These are phyloP conservation scores for Boletus mariae DNA, from an alignment of 1,284 basidiomycete genomes.

Conservation along the genomic window DNA sequence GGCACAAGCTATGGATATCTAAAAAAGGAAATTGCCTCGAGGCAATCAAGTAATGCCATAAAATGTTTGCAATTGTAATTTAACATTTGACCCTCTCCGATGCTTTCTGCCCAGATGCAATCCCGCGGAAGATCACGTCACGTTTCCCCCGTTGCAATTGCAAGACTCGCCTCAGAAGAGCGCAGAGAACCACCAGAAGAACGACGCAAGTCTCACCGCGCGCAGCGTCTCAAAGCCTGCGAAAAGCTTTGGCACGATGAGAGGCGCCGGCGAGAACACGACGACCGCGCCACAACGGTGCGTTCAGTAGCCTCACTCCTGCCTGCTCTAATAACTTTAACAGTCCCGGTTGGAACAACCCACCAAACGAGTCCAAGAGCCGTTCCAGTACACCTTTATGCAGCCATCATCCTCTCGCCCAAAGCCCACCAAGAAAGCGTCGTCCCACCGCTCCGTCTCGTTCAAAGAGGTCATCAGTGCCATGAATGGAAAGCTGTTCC, in stretches of 20 bases:
- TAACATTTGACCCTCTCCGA: neutral
- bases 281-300: slow-evolving; percentile 23
- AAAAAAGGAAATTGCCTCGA: slow-evolving; percentile 1
- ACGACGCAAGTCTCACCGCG: slow-evolving; percentile 36
- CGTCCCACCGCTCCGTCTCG: slow-evolving; percentile 34
- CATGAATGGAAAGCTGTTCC: slow-evolving; percentile 62
- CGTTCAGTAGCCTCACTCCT: too few relatives aligned
- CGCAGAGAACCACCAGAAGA: slow-evolving; percentile 26
- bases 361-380: slow-evolving; percentile 17
- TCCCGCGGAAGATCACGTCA: slow-evolving; percentile 47
- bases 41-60: neutral
- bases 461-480: slow-evolving; percentile 55
- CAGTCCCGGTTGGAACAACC: slow-evolving; percentile 19
- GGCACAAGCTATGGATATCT: neutral
- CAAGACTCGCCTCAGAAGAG: slow-evolving; percentile 49
- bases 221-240: slow-evolving; percentile 43
- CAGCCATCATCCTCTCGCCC: slow-evolving; percentile 9
- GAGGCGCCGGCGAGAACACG: slow-evolving; percentile 38
- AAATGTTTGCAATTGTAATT: neutral
- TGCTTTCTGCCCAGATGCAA: slow-evolving; percentile 19
- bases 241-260: slow-evolving; percentile 52
- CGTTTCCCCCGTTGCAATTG: slow-evolving; percentile 46
- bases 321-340: too few relatives aligned
- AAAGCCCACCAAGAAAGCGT: slow-evolving; percentile 11
- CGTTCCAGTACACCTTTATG: slow-evolving; percentile 32